Conservation (phyloP, 1,139 yeast genomes). For the Blastobotrys capitulatus region DNA sequence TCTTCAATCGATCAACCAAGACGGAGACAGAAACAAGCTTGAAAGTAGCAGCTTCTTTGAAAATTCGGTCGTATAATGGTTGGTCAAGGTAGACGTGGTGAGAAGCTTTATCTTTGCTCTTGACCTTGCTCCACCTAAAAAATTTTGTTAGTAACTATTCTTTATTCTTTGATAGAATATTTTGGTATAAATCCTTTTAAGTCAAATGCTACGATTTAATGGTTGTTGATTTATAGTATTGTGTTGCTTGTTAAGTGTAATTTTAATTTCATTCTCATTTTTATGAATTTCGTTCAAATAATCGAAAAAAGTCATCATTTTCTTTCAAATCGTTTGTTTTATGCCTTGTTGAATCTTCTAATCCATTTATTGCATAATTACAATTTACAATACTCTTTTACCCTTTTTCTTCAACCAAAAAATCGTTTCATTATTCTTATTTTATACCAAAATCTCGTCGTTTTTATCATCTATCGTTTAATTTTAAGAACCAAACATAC, state of each 20-base stretch:
- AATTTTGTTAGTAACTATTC: conserved; percentile 1
- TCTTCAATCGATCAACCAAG: conserved; percentile 98
- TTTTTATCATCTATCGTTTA: not conserved
- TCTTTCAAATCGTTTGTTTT: not conserved
- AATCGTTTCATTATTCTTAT: too few species aligned
- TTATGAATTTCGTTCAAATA: too few species aligned
- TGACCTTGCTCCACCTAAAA: conserved; percentile 87
- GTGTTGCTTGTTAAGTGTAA: too few species aligned
- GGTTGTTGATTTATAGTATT: too few species aligned
- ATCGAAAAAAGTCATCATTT: too few species aligned
- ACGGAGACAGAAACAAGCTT: conserved; percentile 97
- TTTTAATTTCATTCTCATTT: too few species aligned
- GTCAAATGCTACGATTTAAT: too few species aligned
- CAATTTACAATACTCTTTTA: not conserved
- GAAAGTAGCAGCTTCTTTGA: conserved; percentile 99
- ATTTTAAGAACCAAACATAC: conserved; percentile 31
- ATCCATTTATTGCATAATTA: not conserved
- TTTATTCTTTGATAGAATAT: not conserved
- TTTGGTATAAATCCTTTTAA: too few species aligned
- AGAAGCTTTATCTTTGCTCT: conserved; percentile 99
- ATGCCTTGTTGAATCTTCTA: not conserved
- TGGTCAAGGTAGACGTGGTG: conserved; percentile 97
- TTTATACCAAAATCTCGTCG: too few species aligned
- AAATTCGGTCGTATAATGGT: conserved; percentile 97
- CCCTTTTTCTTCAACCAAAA: not conserved